A percentile compares a stretch with the other conserved stretches of the same genome.
Evolutionary conservation across 805 yeast species (phyloP).

Genomic region (Yarrowia yakushimensis): DNA sequence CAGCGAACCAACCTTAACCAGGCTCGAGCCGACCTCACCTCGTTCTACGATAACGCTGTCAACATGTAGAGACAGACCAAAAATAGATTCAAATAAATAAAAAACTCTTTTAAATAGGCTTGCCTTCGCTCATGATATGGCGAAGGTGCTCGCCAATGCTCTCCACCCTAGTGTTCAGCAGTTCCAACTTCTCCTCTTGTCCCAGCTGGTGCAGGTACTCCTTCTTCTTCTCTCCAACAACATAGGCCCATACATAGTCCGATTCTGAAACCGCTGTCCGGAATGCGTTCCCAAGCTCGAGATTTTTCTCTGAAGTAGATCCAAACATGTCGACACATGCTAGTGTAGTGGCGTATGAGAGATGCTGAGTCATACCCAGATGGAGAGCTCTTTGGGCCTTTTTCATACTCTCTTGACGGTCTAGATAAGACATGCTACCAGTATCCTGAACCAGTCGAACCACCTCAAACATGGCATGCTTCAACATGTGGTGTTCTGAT

Average conservation of each 20-base stretch:
- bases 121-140: neutral
- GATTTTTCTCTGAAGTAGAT: neutral
- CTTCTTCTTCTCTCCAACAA: neutral
- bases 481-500: neutral
- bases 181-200: neutral
- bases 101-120: neutral
- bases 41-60: conserved; percentile 16
- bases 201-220: neutral
- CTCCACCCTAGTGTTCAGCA: neutral
- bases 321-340: neutral
- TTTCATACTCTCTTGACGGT: neutral
- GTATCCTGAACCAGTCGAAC: neutral
- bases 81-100: neutral
- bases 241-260: neutral
- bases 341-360: neutral
- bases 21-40: neutral
- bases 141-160: neutral
- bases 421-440: neutral
- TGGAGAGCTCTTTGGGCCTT: neutral
- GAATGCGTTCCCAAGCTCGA: neutral
- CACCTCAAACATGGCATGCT: neutral
- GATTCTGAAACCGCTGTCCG: neutral
- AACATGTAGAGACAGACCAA: conserved; percentile 8
- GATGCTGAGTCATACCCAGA: neutral
- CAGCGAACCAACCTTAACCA: conserved; percentile 19